A percentile compares a stretch with the other conserved stretches of the same genome.
Conservation (phyloP, 345 rosid genomes). For the Aquilaria malaccensis region DNA sequence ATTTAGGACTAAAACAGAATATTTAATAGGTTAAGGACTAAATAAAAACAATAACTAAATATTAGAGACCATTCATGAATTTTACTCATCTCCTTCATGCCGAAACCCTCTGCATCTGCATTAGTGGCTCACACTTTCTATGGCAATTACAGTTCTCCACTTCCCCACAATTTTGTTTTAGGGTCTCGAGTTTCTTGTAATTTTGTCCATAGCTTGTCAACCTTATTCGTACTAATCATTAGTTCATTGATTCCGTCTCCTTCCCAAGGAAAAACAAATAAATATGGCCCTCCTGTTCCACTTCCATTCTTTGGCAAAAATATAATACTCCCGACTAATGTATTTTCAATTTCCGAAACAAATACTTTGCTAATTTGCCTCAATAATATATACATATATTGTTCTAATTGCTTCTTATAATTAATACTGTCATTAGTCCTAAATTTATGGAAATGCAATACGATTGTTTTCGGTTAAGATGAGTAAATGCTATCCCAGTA, state of each 20-base stretch:
- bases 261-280: slow-evolving; percentile 4
- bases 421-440: slow-evolving; percentile 2
- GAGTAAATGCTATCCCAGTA: no score
- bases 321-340: not conserved
- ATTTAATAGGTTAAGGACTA: no score
- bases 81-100: no score
- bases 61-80: no score
- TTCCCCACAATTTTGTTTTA: not conserved
- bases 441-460: no score
- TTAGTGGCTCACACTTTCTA: slow-evolving; percentile 13
- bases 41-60: no score
- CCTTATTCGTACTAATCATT: slow-evolving; percentile 13
- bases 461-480: no score
- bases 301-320: no score
- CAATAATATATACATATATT: not conserved
- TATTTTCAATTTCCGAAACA: not conserved
- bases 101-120: not conserved
- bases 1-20: no score
- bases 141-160: slow-evolving; percentile 6
- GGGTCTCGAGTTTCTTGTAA: slow-evolving; percentile 1
- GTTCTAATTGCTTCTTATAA: not conserved
- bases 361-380: not conserved
- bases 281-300: not conserved
- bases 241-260: slow-evolving; percentile 1
- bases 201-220: slow-evolving; percentile 1